Conservation (phyloP, 352 stramenopile species). For the Phytopythium cucurbitacearum region DNA sequence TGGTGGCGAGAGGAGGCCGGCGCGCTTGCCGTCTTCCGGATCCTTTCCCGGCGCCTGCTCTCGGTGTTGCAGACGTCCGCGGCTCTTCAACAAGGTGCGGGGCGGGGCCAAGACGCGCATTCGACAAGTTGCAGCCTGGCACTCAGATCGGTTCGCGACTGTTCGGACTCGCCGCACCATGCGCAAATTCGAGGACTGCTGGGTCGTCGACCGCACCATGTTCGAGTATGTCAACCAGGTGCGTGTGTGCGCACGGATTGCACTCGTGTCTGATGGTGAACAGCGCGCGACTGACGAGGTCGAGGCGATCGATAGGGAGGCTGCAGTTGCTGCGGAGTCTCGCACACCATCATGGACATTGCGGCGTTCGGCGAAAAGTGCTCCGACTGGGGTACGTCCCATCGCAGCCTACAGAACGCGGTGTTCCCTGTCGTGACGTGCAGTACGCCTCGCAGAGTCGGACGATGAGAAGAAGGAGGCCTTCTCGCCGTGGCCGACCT, state of each 20-base stretch:
- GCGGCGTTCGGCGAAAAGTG: slow-evolving; percentile 83
- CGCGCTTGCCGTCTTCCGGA: too few relatives aligned
- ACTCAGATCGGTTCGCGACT: too few relatives aligned
- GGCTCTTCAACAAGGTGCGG: too few relatives aligned
- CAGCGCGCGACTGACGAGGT: not conserved
- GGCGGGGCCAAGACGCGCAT: too few relatives aligned
- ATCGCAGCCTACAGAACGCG: not conserved
- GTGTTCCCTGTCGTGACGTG: not conserved
- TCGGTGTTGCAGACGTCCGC: too few relatives aligned
- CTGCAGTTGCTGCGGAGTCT: slow-evolving; percentile 90
- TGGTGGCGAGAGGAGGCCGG: too few relatives aligned
- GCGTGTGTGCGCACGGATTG: not conserved
- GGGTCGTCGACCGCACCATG: slow-evolving; percentile 92
- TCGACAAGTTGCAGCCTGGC: too few relatives aligned
- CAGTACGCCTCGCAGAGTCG: slow-evolving; percentile 56
- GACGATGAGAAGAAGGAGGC: slow-evolving; percentile 90
- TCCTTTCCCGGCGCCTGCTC: too few relatives aligned
- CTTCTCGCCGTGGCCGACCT: slow-evolving; percentile 76
- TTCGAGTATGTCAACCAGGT: slow-evolving; percentile 93
- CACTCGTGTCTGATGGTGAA: not conserved
- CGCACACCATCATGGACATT: slow-evolving; percentile 84
- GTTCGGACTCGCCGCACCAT: slow-evolving; percentile 15
- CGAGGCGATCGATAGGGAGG: slow-evolving; percentile 41
- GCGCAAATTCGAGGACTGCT: slow-evolving; percentile 73
- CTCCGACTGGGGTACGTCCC: slow-evolving; percentile 75